Evolutionary conservation across 2,329 filamentous ascomycete species (phyloP), one percentile per base, ranked within the genome.

Genomic region (Clarireedia hainanense): DNA sequence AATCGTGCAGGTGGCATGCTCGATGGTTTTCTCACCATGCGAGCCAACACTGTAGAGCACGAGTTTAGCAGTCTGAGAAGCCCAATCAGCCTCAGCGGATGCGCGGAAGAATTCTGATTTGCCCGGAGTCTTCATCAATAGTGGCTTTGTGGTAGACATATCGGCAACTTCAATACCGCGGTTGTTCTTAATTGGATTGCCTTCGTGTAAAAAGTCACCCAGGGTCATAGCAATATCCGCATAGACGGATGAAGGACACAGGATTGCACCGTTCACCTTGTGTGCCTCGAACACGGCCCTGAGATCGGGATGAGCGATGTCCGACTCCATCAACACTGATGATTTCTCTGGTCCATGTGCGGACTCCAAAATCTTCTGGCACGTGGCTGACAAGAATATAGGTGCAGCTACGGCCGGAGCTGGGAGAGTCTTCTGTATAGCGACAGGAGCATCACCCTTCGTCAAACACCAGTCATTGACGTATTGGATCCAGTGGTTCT

Each of bases 401-500:
- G 39, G 7, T 34, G 34, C 26, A n/a, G 23, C 9, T 51, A 14
- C 27, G 15, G n/a, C 15, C 3, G 49, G 20, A 27, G 23, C 12
- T 20, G 39, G 14, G n/a, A 27, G 23, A 34, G 27, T 20, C 23
- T 6, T 36, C 23, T 43, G 36, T 14, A 30, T 10, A 10, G 10
- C 27, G 27, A 10, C 27, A 30, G 27, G 27, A 30, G 27, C 27
- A 30, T 78, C 83, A 68, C 84, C 57, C 43, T 71, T 53, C 23
- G 42, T 49, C 24, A 57, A 24, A 6, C 45, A 48, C 55, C 49
- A 88, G 69, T 89, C 84, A 59, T 86, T 84, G 58, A 76, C 69
- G 65, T 81, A 81, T 63, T 76, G 74, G 30, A 81, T 72, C 79
- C 79, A 82, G 67, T 88, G 87, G 61, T 79, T 81, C 74, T 88